A percentile compares a stretch with the other conserved stretches of the same genome.
These are phyloP conservation scores for Aspergillus quadrilineatus DNA, from an alignment of 2,329 filamentous ascomycete species.

Conservation along the genomic window DNA sequence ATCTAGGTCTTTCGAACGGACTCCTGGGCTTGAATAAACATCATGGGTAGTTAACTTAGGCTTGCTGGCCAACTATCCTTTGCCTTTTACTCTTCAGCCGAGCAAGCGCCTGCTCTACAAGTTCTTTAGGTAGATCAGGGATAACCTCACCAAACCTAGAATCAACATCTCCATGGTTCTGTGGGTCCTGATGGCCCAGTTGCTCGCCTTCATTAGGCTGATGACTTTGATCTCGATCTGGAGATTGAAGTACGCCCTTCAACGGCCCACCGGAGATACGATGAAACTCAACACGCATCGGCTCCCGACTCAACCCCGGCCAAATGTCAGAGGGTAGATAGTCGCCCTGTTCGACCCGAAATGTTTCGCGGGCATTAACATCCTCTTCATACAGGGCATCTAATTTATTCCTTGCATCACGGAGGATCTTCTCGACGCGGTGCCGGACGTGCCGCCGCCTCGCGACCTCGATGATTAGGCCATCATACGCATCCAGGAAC, in stretches of 20 bases:
- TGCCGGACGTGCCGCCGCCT: constrained; percentile 71
- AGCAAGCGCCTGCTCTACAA: constrained; percentile 45
- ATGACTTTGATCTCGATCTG: constrained; percentile 9
- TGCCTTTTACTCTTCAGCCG: constrained; percentile 37
- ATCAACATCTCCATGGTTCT: background rate
- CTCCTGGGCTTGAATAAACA: background rate
- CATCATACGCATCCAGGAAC: constrained; percentile 81
- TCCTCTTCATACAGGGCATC: constrained; percentile 75
- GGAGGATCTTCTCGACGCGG: constrained; percentile 70
- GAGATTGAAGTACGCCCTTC: constrained; percentile 20
- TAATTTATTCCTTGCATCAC: constrained; percentile 73
- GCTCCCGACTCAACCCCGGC: constrained; percentile 66
- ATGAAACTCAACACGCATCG: constrained; percentile 48
- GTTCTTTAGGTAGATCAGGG: constrained; percentile 42
- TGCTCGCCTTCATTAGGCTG: constrained; percentile 5
- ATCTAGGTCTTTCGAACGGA: constrained; percentile 23
- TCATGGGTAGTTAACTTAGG: background rate
- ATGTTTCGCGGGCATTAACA: constrained; percentile 69
- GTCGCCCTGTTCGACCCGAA: constrained; percentile 79
- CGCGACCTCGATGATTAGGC: constrained; percentile 78
- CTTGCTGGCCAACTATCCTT: constrained; percentile 15
- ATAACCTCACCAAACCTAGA: constrained; percentile 37
- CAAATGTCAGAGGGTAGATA: constrained; percentile 86
- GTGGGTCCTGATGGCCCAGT: constrained; percentile 10
- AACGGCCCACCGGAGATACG: constrained; percentile 38